Conservation (phyloP, 2,329 filamentous ascomycete genomes). For the Erysiphe neolycopersici region DNA sequence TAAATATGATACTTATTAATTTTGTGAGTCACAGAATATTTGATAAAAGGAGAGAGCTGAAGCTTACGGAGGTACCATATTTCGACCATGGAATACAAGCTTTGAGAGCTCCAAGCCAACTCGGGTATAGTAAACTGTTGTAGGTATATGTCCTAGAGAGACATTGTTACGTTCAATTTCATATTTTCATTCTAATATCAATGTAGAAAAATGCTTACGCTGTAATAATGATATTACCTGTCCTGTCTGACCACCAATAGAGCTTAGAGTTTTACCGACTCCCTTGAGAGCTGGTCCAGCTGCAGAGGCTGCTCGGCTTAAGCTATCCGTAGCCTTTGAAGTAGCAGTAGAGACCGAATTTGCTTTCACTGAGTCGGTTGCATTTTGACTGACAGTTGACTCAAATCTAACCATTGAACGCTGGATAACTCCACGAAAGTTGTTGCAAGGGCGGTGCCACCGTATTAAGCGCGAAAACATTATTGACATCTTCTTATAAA, state of each 20-base stretch:
- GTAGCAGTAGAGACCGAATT: constrained; percentile 18
- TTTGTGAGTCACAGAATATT: background rate
- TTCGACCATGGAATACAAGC: constrained; percentile 65
- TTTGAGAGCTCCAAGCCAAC: constrained; percentile 71
- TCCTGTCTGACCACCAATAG: constrained; percentile 63
- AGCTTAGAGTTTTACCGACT: constrained; percentile 37
- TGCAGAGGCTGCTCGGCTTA: constrained; percentile 55
- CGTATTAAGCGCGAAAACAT: background rate
- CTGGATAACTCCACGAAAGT: background rate
- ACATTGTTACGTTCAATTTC: constrained; percentile 6
- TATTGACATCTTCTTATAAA: background rate
- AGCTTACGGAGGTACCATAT: constrained; percentile 85
- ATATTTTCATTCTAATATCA: background rate
- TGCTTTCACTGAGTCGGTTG: constrained; percentile 19
- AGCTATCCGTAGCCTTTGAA: constrained; percentile 52
- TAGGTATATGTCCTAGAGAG: constrained; percentile 49
- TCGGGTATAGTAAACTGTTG: constrained; percentile 72
- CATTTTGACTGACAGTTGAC: constrained; percentile 25
- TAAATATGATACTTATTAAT: background rate
- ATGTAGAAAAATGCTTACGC: constrained; percentile 32
- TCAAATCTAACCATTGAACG: constrained; percentile 23
- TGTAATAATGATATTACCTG: constrained; percentile 55
- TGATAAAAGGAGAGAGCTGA: background rate
- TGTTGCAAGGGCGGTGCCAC: background rate
- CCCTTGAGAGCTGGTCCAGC: constrained; percentile 52